phyloP scores from a whole-genome alignment of 1,284 basidiomycete species.

The Melampsora abietis-canadensis region DNA sequence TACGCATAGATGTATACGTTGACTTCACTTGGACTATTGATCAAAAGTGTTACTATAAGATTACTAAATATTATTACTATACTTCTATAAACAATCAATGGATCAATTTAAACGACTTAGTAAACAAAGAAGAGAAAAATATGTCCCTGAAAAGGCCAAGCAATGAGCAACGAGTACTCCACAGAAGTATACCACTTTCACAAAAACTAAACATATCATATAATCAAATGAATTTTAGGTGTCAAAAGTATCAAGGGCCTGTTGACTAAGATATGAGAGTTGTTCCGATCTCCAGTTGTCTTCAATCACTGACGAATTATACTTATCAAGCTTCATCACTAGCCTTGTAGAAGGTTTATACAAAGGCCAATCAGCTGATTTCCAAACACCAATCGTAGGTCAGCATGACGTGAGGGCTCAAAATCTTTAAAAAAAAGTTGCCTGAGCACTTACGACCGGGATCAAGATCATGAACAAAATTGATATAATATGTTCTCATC shows the following conservation, averaged over 20 bases:
- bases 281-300: constrained; percentile 39
- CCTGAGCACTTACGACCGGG: constrained; percentile 24
- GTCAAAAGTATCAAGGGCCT: constrained; percentile 21
- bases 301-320: constrained; percentile 20
- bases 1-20: too few species aligned
- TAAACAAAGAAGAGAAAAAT: too few species aligned
- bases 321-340: constrained; percentile 37
- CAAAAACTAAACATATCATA: too few species aligned
- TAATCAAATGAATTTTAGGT: constrained; percentile 11
- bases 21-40: too few species aligned
- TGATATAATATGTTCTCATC: constrained; percentile 31
- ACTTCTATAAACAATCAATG: too few species aligned
- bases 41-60: too few species aligned
- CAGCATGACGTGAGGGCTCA: background rate
- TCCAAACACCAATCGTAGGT: background rate
- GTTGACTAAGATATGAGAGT: constrained; percentile 5
- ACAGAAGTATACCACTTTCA: too few species aligned
- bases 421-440: background rate
- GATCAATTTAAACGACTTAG: too few species aligned
- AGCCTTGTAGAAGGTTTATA: background rate
- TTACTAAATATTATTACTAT: too few species aligned
- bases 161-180: too few species aligned
- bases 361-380: constrained; percentile 34
- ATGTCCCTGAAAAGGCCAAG: too few species aligned
- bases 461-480: constrained; percentile 36